phyloP scores from a whole-genome alignment of 2,329 filamentous ascomycete genomes.

The Neofusicoccum parvum region DNA sequence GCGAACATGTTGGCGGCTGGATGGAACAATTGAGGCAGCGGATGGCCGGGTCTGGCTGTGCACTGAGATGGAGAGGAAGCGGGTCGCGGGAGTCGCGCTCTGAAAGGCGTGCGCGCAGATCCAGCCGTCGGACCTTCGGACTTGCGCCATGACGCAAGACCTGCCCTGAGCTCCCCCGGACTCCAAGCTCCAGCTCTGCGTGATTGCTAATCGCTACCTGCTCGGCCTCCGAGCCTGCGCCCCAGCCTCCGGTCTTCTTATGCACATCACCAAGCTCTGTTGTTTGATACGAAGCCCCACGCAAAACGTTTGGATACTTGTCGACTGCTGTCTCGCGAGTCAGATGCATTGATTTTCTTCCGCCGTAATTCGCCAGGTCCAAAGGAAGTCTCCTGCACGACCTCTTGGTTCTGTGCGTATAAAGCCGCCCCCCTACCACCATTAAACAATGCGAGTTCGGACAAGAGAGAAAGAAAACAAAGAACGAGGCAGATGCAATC shows the following conservation, averaged over 20 bases:
- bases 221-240: no score
- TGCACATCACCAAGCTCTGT: no score
- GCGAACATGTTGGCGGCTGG: conserved; percentile 43
- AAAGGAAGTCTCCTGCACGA: no score
- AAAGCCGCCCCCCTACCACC: background rate
- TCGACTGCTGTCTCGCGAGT: no score
- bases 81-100: background rate
- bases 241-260: background rate
- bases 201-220: conserved; percentile 9
- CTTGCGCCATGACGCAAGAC: conserved; percentile 1
- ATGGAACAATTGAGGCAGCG: conserved; percentile 1
- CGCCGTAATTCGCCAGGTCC: no score
- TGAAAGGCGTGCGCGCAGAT: conserved; percentile 18
- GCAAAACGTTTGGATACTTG: no score
- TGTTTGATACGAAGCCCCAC: no score
- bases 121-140: conserved; percentile 5
- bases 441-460: background rate
- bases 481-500: background rate
- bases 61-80: conserved; percentile 1
- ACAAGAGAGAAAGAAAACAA: background rate
- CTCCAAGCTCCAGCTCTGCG: background rate
- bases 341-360: no score
- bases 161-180: background rate
- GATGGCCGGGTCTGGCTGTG: background rate
- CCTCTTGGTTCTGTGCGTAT: no score